These are phyloP conservation scores for Carex kokanica DNA, from an alignment of 176 grass and related monocot species.

Conservation along the genomic window DNA sequence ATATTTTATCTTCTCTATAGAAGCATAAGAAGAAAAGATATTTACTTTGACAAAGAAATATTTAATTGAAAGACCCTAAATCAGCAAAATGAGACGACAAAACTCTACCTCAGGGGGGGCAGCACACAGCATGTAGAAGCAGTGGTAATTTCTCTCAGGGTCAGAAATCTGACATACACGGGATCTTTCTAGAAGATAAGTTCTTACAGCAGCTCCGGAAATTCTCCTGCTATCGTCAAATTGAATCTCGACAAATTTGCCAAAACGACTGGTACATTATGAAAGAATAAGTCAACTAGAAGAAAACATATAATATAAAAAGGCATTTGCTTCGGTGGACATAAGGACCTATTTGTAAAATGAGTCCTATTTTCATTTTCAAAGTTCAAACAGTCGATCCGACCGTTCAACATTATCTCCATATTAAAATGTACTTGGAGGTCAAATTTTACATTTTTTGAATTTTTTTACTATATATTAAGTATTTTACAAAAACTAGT, in stretches of 20 bases:
- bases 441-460: no score
- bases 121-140: conserved; percentile 90
- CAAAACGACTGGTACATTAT: conserved; percentile 63
- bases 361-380: no score
- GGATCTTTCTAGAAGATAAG: conserved; percentile 83
- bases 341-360: no score
- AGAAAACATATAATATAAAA: conserved; percentile 13
- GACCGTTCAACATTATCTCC: no score
- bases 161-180: conserved; percentile 95
- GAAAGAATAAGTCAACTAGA: neutral
- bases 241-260: conserved; percentile 93
- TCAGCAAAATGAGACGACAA: neutral
- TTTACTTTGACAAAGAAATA: conserved; percentile 13
- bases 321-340: no score
- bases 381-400: no score
- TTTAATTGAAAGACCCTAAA: neutral
- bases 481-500: no score
- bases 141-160: conserved; percentile 91
- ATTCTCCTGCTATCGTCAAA: conserved; percentile 72
- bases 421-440: no score
- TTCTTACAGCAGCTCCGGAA: conserved; percentile 87
- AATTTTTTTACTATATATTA: no score
- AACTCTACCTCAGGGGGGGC: conserved; percentile 62
- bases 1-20: neutral
- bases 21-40: neutral